Evolutionary conservation across 2,329 filamentous ascomycete genomes (phyloP), one percentile per base, ranked within the genome.

Genomic region (Penicillium sp.): DNA sequence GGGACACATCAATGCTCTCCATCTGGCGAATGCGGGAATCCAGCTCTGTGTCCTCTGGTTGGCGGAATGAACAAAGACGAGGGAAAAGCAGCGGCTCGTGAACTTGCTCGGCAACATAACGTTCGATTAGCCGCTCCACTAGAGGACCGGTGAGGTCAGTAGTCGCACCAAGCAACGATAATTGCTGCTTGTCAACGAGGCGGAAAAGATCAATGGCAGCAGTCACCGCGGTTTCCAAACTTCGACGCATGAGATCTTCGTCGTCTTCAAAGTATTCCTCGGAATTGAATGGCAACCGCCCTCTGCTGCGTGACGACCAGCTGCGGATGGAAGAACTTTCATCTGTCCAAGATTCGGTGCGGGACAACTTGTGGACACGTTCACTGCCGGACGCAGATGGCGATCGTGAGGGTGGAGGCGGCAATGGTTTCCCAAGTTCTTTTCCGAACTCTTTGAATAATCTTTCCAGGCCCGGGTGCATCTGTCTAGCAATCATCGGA

Each of bases 141-240:
- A 95, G 78, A 1, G 92, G 91, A 0, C 94, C 93, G 0, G 94
- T 97, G 50, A 99, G 78, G 70, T 97, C 92, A 2, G 95, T 99
- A 1, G 92, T 96, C 5, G 92, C 90, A 19, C 92, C 94, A 5
- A 99, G 81, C 36, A 96, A 82, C 3, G 93, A 97, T 29, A 99
- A 79, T 68, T 97, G 94, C 68, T 96, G 91, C 72, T 96, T 96
- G 72, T 99, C 94, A 6, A 99, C 93, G 58, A 87, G 87, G 68
- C 97, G 93, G 65, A 99, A 99, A 1, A 97, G 82, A 68, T 99
- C 94, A 64, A 99, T 97, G 0, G 92, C 94, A 10, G 90, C 85
- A 10, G 91, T 96, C 11, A 99, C 90, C 1, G 93, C 92, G 1
- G 90, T 95, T 75, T 99, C 94, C 15, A 97, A 78, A 16, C 92